Base-by-base conservation (phyloP, 768 basidiomycete species). In the Tephrocybe sp. region DNA sequence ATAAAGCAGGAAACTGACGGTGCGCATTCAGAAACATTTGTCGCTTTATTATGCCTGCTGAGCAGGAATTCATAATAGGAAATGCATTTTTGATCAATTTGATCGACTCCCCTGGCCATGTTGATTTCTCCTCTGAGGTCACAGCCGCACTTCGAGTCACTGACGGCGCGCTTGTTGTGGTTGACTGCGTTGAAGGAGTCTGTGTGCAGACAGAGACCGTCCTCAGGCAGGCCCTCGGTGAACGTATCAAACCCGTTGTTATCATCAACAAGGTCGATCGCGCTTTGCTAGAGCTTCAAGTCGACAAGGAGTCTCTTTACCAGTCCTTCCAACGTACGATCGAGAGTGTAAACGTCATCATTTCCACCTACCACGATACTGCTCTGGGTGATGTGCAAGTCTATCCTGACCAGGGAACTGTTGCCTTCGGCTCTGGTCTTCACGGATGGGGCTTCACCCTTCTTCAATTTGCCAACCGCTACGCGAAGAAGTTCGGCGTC, bases 261-360 rank as follows among this genome's bases (percentile, higher is more conserved):
- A 85, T 98, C 75, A 97, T 99, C 77, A 99, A 99, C 87, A 99
- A 99, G 80, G 94, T 99, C 65, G 97, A 99, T 75, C 96, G 97
- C 66, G 97, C 97, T 52, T 84, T 99, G 45, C 91, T 99, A 63
- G 97, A 99, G 73, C 85, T 99, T 42, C 97, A 99, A 72, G 91
- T 98, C 60, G 75, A 83, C 70, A 98, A 98, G 77, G 97, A 99
- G 71, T 86, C 88, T 56, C 87, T 99, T 52, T 99, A 85, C 80
- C 97, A 98, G 72, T 91, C 92, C 39, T 99, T 99, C 88, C 83
- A 80, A 61, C 92, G 97, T 70, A 98, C 97, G 49, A 87, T 98
- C 67, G 97, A 99, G 74, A 90, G 79, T 48, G 95, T 98, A 51
- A 99, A 99, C 76, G 97, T 98, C 73, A 92, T 98, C 71, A 83